A percentile compares a stretch with the other conserved stretches of the same genome.
Evolutionary conservation across 768 basidiomycete species (phyloP).

Genomic region (Infundibulicybe gibba): DNA sequence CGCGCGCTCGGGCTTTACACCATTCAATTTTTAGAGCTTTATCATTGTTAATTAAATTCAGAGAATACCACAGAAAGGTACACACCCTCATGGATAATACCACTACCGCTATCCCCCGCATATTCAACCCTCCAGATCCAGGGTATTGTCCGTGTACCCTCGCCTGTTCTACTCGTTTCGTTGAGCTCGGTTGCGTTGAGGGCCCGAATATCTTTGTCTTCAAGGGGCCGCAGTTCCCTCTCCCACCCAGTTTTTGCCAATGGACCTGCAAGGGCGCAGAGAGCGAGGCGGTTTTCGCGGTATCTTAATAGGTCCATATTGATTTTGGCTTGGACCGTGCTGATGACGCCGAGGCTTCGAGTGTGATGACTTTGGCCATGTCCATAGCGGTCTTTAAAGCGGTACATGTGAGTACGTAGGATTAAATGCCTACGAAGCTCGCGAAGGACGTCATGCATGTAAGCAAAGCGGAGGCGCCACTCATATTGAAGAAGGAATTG

Average conservation of each 20-base stretch:
- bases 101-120: no score
- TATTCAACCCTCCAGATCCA: not conserved
- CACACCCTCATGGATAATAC: no score
- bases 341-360: conserved; percentile 13
- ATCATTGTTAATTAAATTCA: no score
- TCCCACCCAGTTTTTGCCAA: conserved; percentile 8
- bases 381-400: conserved; percentile 19
- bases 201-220: not conserved
- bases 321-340: conserved; percentile 13
- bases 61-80: no score
- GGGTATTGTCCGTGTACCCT: not conserved
- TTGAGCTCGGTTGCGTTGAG: not conserved
- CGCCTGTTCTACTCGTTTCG: no score
- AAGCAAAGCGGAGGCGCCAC: conserved; percentile 19
- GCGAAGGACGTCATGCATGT: conserved; percentile 2
- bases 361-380: conserved; percentile 19
- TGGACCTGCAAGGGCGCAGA: conserved; percentile 20
- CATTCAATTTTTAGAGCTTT: conserved; percentile 7
- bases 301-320: conserved; percentile 20
- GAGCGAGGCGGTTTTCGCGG: conserved; percentile 18
- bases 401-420: conserved; percentile 17
- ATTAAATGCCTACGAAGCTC: conserved; percentile 10
- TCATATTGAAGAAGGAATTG: conserved; percentile 12
- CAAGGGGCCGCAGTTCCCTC: not conserved
- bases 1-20: conserved; percentile 2